A percentile compares a stretch with the other conserved stretches of the same genome.
Evolutionary conservation across 1,139 yeast species (phyloP).

Genomic region (Debaryomyces udenii): DNA sequence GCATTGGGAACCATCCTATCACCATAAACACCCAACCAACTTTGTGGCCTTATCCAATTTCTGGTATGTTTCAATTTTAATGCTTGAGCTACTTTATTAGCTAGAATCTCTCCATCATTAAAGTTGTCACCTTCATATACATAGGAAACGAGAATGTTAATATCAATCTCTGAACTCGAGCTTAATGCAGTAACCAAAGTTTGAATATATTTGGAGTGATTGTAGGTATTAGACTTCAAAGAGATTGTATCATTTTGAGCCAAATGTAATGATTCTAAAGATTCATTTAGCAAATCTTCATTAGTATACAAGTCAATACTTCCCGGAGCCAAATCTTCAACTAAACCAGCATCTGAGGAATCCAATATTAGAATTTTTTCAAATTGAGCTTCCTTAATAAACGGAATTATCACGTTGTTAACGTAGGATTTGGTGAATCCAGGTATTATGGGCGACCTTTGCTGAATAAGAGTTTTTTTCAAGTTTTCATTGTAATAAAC

Average conservation of each 20-base stretch:
- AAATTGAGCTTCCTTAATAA: conserved; percentile 44
- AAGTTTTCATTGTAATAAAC: conserved; percentile 45
- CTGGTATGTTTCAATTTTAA: conserved; percentile 26
- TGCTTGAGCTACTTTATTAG: conserved; percentile 37
- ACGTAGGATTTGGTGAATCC: conserved; percentile 58
- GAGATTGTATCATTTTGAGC: conserved; percentile 12
- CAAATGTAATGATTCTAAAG: conserved; percentile 35
- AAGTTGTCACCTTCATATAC: conserved; percentile 92
- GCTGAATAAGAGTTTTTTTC: conserved; percentile 66
- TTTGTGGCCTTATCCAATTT: conserved; percentile 59
- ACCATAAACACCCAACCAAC: conserved; percentile 90
- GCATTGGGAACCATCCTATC: conserved; percentile 65
- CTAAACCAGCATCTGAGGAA: conserved; percentile 69
- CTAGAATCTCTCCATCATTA: conserved; percentile 65
- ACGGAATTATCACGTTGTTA: conserved; percentile 53
- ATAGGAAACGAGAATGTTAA: conserved; percentile 44
- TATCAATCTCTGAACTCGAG: conserved; percentile 16
- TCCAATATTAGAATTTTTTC: conserved; percentile 60
- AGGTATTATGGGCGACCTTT: conserved; percentile 82
- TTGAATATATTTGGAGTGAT: conserved; percentile 17
- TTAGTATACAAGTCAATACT: conserved; percentile 34
- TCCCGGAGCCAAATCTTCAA: conserved; percentile 28
- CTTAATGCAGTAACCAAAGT: conserved; percentile 10
- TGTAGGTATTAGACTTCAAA: conserved; percentile 14
- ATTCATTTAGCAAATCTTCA: conserved; percentile 36